Percentiles rank a stretch among this genome's conserved stretches.
These are phyloP conservation scores for Halenospora varia DNA, from an alignment of 495 filamentous ascomycete genomes.

Conservation along the genomic window DNA sequence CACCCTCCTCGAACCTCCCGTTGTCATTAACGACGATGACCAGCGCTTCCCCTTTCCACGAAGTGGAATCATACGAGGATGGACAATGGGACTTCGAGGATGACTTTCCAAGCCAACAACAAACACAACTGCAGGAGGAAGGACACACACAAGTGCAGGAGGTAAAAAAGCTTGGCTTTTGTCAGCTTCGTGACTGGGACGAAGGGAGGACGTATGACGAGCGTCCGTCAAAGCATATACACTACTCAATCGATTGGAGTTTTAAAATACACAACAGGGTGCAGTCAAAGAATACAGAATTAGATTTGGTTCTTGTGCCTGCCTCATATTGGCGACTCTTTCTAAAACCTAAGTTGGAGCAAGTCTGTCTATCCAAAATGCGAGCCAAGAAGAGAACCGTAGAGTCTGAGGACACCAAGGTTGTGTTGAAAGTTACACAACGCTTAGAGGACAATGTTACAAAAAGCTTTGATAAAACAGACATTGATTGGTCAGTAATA, in stretches of 20 bases:
- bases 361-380: constrained; percentile 3
- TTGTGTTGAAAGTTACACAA: neutral
- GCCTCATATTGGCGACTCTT: neutral
- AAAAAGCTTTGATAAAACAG: constrained; percentile 7
- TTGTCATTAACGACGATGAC: neutral
- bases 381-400: neutral
- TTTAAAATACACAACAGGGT: neutral
- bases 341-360: constrained; percentile 5
- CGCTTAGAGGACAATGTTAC: constrained; percentile 1
- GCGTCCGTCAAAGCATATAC: neutral
- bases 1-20: neutral
- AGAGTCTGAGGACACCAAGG: neutral
- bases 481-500: constrained; percentile 4
- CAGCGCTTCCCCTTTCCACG: neutral
- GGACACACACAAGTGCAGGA: no score
- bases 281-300: constrained; percentile 1
- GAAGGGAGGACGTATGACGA: neutral
- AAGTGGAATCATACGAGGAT: constrained; percentile 1
- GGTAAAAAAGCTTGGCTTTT: constrained; percentile 3
- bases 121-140: constrained; percentile 1
- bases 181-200: constrained; percentile 4
- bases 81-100: neutral
- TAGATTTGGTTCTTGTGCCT: constrained; percentile 3
- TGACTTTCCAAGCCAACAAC: neutral
- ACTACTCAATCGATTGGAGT: neutral